These are phyloP conservation scores for Calocybe gangraenosa DNA, from an alignment of 768 basidiomycete genomes.

Conservation along the genomic window DNA sequence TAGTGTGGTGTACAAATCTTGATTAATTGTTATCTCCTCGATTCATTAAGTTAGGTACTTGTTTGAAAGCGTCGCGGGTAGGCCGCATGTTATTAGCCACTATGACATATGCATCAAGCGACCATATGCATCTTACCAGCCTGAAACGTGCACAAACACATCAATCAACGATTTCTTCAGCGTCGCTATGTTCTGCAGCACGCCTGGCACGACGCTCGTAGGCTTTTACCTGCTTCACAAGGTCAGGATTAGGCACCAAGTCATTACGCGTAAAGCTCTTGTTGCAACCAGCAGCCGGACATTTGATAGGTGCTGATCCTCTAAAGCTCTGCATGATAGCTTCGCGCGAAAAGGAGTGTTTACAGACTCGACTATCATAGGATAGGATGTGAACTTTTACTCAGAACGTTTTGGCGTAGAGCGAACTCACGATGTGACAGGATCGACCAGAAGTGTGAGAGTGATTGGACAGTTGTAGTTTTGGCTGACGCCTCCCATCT, in stretches of 20 bases:
- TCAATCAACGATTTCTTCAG: constrained; percentile 54
- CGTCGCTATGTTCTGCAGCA: constrained; percentile 49
- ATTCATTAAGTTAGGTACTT: not conserved
- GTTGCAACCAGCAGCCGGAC: constrained; percentile 73
- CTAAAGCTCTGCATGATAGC: constrained; percentile 67
- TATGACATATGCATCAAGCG: too few relatives aligned
- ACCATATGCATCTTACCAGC: constrained; percentile 3
- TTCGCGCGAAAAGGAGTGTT: constrained; percentile 76
- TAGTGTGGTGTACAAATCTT: not conserved
- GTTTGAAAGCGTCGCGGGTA: constrained; percentile 1
- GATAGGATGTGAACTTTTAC: constrained; percentile 5
- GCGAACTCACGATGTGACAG: constrained; percentile 73
- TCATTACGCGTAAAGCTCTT: constrained; percentile 48
- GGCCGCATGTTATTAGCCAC: too few relatives aligned
- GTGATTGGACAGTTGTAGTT: constrained; percentile 84
- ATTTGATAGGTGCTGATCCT: constrained; percentile 32
- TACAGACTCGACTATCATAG: constrained; percentile 53
- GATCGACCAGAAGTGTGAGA: constrained; percentile 60
- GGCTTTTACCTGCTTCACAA: constrained; percentile 61
- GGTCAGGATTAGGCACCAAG: constrained; percentile 49
- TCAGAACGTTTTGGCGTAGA: not conserved
- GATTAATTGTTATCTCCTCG: not conserved
- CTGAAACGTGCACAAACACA: too few relatives aligned
- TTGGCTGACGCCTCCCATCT: constrained; percentile 82
- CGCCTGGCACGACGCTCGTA: constrained; percentile 49